Conservation (phyloP, 192 early-diverging fungal species). For the Powellomyces hirtus region DNA sequence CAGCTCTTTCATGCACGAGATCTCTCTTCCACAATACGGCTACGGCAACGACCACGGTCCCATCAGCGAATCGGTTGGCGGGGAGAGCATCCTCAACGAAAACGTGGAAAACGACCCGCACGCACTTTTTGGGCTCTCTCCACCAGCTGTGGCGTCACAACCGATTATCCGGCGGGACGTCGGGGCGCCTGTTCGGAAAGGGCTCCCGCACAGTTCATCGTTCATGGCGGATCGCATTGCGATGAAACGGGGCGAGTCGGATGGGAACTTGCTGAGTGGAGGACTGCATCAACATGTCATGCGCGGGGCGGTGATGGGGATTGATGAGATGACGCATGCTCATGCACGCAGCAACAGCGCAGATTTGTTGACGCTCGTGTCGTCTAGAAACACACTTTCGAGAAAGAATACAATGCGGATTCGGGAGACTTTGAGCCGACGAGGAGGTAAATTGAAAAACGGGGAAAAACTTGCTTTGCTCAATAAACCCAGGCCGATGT, state of each 20-base stretch:
- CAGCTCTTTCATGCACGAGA: slow-evolving; percentile 14
- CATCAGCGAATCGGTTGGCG: background rate
- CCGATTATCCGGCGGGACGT: background rate
- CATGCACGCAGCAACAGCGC: slow-evolving; percentile 3
- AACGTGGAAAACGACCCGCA: slow-evolving; percentile 6
- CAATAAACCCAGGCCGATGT: no score
- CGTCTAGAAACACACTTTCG: background rate
- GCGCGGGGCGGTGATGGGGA: background rate
- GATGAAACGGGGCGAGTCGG: slow-evolving; percentile 17
- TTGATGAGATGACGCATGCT: background rate
- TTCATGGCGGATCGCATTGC: slow-evolving; percentile 12
- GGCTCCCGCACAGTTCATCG: background rate
- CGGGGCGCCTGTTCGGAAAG: slow-evolving; percentile 13
- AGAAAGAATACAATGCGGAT: background rate
- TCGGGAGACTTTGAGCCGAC: background rate
- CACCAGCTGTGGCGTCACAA: background rate
- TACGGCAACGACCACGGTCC: no score
- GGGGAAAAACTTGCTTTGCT: no score
- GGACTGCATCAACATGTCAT: background rate
- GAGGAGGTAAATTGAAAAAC: slow-evolving; percentile 4
- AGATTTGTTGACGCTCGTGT: background rate
- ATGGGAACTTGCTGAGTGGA: background rate
- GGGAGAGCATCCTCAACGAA: background rate
- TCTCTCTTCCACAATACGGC: background rate
- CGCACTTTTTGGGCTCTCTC: background rate